Conservation (phyloP, 73 alveolate genomes). For the Stentor roeselii region DNA sequence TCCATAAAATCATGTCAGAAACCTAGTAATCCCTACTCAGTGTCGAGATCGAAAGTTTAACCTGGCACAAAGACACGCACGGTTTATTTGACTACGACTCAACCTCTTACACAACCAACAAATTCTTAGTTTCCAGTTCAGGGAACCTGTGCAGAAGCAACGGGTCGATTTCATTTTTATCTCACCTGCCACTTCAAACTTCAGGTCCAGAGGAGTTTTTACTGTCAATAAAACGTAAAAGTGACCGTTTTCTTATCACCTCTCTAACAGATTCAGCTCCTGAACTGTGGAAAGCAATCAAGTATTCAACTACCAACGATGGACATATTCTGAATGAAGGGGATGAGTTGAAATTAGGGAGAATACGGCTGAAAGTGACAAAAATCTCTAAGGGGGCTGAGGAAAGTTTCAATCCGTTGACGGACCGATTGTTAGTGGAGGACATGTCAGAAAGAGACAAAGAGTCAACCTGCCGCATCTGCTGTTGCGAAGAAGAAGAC, state of each 20-base stretch:
- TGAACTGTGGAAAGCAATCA: background rate
- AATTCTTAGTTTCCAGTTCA: background rate
- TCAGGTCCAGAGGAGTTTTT: background rate
- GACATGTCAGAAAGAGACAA: background rate
- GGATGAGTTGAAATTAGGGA: background rate
- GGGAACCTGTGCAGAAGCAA: background rate
- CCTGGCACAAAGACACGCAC: background rate
- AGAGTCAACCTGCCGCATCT: constrained; percentile 31
- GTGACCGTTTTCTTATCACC: background rate
- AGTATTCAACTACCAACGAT: background rate
- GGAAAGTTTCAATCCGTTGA: background rate
- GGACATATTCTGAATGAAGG: constrained; percentile 6
- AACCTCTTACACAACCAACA: background rate
- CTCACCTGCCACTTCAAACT: background rate
- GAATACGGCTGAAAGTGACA: background rate
- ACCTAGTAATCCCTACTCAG: background rate
- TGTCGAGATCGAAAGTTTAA: background rate
- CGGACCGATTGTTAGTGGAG: background rate
- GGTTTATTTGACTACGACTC: background rate
- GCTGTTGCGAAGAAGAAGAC: constrained; percentile 28
- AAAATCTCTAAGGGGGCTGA: background rate
- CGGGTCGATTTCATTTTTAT: background rate
- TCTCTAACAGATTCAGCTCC: background rate
- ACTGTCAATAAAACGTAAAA: background rate
- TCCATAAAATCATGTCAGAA: background rate